phyloP scores from a whole-genome alignment of 2,329 filamentous ascomycete genomes.

The Pyrenochaeta sp. region DNA sequence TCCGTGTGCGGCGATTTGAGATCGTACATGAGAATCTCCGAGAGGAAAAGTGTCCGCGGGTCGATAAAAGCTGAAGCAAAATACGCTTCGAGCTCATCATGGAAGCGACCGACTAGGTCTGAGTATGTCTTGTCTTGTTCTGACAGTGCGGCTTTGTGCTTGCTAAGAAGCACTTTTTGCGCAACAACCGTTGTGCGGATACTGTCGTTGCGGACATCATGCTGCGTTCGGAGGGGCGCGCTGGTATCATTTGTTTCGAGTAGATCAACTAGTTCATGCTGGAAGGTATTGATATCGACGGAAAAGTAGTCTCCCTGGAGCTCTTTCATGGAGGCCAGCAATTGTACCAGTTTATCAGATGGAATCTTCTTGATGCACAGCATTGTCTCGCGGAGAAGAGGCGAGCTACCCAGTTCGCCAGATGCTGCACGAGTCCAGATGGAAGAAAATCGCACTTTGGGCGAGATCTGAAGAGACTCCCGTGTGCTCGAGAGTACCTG shows the following conservation, averaged over 20 bases:
- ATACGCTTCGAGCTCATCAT: slow-evolving; percentile 59
- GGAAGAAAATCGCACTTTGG: slow-evolving; percentile 50
- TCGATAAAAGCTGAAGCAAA: slow-evolving; percentile 58
- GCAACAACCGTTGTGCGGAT: slow-evolving; percentile 80
- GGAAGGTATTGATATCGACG: slow-evolving; percentile 27
- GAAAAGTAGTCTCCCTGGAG: slow-evolving; percentile 24
- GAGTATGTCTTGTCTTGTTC: slow-evolving; percentile 77
- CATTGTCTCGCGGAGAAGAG: slow-evolving; percentile 63
- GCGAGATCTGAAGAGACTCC: slow-evolving; percentile 46
- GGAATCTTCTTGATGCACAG: slow-evolving; percentile 68
- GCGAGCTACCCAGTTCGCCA: slow-evolving; percentile 62
- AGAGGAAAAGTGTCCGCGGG: slow-evolving; percentile 65
- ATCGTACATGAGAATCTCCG: slow-evolving; percentile 81
- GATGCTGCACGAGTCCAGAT: slow-evolving; percentile 70
- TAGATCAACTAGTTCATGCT: slow-evolving; percentile 47
- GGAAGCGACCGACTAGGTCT: slow-evolving; percentile 66
- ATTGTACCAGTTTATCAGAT: slow-evolving; percentile 60
- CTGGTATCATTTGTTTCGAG: slow-evolving; percentile 31
- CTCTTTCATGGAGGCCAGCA: slow-evolving; percentile 51
- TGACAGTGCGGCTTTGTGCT: slow-evolving; percentile 74
- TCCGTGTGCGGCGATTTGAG: slow-evolving; percentile 73
- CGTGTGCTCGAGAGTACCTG: slow-evolving; percentile 50
- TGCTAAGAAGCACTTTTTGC: slow-evolving; percentile 81
- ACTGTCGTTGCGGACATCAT: slow-evolving; percentile 74
- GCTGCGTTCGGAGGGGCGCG: slow-evolving; percentile 72